These are phyloP conservation scores for Clonostachys sp. DNA, from an alignment of 2,329 filamentous ascomycete species.

Conservation along the genomic window DNA sequence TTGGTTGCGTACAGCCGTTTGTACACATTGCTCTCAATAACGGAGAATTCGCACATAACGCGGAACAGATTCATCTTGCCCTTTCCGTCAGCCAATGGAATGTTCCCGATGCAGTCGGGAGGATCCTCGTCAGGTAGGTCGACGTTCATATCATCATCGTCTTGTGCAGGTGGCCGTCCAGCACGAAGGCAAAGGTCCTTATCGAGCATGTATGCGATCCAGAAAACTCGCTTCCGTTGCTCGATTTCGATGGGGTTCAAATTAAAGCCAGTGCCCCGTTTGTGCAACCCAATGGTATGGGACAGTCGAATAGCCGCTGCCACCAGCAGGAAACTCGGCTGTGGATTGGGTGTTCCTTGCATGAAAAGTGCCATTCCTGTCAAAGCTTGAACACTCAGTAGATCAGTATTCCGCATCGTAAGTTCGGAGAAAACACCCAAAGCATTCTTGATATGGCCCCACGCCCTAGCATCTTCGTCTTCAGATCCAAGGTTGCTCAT, in stretches of 20 bases:
- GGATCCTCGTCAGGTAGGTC: constrained; percentile 90
- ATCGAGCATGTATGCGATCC: constrained; percentile 62
- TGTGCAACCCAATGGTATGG: constrained; percentile 93
- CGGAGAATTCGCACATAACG: constrained; percentile 84
- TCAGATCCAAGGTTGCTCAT: constrained; percentile 91
- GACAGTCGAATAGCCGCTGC: constrained; percentile 86
- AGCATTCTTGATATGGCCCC: constrained; percentile 94
- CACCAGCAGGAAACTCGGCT: constrained; percentile 87
- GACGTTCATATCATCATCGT: constrained; percentile 82
- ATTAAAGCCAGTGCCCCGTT: constrained; percentile 87
- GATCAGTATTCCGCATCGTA: constrained; percentile 92
- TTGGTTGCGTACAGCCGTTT: constrained; percentile 89
- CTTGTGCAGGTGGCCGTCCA: constrained; percentile 55
- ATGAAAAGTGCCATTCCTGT: constrained; percentile 92
- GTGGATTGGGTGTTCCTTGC: constrained; percentile 93
- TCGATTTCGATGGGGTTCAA: constrained; percentile 92
- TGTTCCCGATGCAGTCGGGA: constrained; percentile 88
- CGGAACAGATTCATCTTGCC: constrained; percentile 94
- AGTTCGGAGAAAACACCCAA: constrained; percentile 90
- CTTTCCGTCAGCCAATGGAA: constrained; percentile 82
- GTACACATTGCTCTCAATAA: constrained; percentile 93
- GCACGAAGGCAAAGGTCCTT: constrained; percentile 59
- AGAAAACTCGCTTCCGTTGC: constrained; percentile 67
- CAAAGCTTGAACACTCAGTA: constrained; percentile 90
- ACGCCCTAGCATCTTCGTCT: constrained; percentile 91